Conservation (phyloP, 2,329 filamentous ascomycete genomes). For the Thielaviopsis musarum region DNA sequence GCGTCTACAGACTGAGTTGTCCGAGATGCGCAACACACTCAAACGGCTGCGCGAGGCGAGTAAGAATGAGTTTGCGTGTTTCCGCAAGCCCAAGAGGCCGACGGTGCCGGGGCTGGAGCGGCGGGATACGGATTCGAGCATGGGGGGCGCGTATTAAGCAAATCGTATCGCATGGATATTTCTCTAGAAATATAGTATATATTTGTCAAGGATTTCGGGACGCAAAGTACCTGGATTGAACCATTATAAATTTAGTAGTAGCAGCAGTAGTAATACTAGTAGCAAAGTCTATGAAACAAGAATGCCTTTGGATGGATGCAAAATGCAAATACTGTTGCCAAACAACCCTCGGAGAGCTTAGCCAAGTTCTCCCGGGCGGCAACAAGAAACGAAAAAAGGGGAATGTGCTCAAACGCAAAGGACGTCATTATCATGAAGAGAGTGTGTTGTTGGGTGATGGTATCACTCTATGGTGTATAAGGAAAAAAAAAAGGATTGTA, state of each 20-base stretch:
- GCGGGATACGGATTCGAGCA: constrained; percentile 4
- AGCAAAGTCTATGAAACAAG: not conserved
- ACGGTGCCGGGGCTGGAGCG: constrained; percentile 8
- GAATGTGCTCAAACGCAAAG: not conserved
- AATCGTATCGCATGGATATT: not conserved
- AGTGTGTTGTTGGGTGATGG: not conserved
- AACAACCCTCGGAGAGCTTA: no score
- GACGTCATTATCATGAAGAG: not conserved
- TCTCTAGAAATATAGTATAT: not conserved
- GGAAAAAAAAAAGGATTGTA: no score
- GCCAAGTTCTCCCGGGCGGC: not conserved
- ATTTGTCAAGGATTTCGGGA: not conserved
- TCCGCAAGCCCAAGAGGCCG: constrained; percentile 43
- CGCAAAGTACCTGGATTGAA: not conserved
- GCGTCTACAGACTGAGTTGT: constrained; percentile 68
- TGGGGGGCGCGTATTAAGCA: not conserved
- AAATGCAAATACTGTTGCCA: not conserved
- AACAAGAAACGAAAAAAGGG: not conserved
- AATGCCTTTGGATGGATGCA: not conserved
- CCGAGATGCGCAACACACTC: constrained; percentile 72
- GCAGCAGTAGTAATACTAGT: not conserved
- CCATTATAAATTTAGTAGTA: not conserved
- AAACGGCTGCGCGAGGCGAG: constrained; percentile 71
- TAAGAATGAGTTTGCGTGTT: constrained; percentile 76
- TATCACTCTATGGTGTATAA: not conserved